A percentile compares a stretch with the other conserved stretches of the same genome.
Conservation (phyloP, 306 rosid species). For the Trifolium dubium region DNA sequence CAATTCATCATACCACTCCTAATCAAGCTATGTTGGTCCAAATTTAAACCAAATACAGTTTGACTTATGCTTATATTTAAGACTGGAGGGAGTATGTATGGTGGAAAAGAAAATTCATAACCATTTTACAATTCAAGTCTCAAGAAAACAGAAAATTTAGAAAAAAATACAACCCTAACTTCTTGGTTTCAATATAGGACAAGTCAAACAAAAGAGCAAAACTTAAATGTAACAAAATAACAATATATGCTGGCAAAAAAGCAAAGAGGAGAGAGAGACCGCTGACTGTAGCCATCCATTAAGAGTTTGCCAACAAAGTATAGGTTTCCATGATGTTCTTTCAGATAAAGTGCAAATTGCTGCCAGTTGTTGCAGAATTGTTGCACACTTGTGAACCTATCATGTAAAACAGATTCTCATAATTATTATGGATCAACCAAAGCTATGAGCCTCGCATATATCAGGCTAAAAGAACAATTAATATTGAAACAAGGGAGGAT, state of each 20-base stretch:
- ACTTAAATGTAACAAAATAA: slow-evolving; percentile 33
- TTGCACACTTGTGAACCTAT: slow-evolving; percentile 98
- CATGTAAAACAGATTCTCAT: slow-evolving; percentile 29
- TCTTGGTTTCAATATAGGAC: slow-evolving; percentile 5
- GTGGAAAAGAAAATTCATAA: slow-evolving; percentile 17
- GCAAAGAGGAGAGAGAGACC: slow-evolving; percentile 61
- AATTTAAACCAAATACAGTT: too few species aligned
- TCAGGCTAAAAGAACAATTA: slow-evolving; percentile 30
- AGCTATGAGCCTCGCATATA: slow-evolving; percentile 19
- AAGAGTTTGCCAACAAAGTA: slow-evolving; percentile 85
- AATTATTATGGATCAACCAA: slow-evolving; percentile 35
- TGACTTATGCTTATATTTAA: too few species aligned
- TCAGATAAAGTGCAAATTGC: slow-evolving; percentile 85
- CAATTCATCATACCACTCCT: background rate
- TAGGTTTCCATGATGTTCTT: slow-evolving; percentile 75
- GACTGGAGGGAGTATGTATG: background rate
- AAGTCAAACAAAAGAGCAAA: slow-evolving; percentile 35
- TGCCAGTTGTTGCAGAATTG: slow-evolving; percentile 92
- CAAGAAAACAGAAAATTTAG: slow-evolving; percentile 22
- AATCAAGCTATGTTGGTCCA: slow-evolving; percentile 2
- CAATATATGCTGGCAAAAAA: slow-evolving; percentile 37
- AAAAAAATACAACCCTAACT: slow-evolving; percentile 18
- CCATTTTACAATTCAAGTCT: background rate
- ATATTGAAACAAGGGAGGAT: slow-evolving; percentile 8
- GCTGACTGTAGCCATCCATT: slow-evolving; percentile 86